Evolutionary conservation across 164 flowering plant genomes (phyloP), one percentile per base, ranked within the genome.

Genomic region (Nymphaea colorata): DNA sequence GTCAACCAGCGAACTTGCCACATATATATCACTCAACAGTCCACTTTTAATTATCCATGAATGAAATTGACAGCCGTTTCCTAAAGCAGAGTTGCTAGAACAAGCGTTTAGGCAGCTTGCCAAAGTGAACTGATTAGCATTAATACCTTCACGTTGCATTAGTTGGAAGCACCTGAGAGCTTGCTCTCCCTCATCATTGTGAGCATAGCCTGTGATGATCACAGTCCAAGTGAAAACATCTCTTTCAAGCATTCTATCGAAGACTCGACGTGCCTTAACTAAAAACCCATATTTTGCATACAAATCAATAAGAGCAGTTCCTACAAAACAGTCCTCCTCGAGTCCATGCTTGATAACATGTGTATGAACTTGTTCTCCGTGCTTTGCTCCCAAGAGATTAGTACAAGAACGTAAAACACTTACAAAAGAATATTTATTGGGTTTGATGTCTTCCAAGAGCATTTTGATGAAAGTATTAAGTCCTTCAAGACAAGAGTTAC

Each of bases 61-160:
- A 63, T 83, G 88, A 42, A 83, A 68, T 65, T 81, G 85, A 64
- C 67, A 70, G 14, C 88, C 88, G 73, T 60, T 76, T 70, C 70
- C 78, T 66, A 85, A 70, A 61, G 79, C 75, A 6, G 84, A 76
- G 42, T 81, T 70, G 53, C 70, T 74, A 12, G 84, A 74, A 68
- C 85, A 83, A 69, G 79, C 80, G 64, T 77, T 78, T 73, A 85
- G 77, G 75, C 79, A 76, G 74, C 84, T 80, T 6, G 84, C 83
- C 64, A 81, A 69, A 17, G 88, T 85, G 74, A 72, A 81, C 74
- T 79, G 85, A 62, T 81, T 85, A 61, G 84, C 84, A 25, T 59
- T 73, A 64, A 82, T 72, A 57, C 79, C 82, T 74, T 79, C 82
- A 43, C 76, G 68, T 51, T 79, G 83, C 88, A 85, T 85, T 71